Evolutionary conservation across 2,329 filamentous ascomycete species (phyloP).

Genomic region (Fusarium sambucinum): DNA sequence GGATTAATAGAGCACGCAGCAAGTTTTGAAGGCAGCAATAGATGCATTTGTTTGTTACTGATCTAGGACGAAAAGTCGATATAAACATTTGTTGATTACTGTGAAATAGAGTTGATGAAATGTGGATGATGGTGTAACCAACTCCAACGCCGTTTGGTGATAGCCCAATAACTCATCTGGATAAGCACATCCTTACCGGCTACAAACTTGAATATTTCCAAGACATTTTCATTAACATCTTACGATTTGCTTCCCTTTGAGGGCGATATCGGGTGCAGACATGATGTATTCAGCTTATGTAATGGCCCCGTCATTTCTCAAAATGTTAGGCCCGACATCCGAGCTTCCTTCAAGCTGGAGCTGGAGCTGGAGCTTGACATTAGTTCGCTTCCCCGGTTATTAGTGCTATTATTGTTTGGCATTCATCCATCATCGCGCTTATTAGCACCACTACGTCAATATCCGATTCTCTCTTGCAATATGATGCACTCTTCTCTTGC

Average conservation of each 20-base stretch:
- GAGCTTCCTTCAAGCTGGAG: conserved; percentile 22
- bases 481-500: conserved; percentile 25
- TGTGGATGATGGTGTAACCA: conserved; percentile 9
- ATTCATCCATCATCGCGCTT: conserved; percentile 30
- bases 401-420: conserved; percentile 29
- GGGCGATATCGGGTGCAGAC: conserved; percentile 32
- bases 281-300: conserved; percentile 36
- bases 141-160: background rate
- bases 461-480: conserved; percentile 34
- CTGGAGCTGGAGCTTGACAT: conserved; percentile 20
- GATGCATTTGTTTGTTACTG: conserved; percentile 5
- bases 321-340: conserved; percentile 25
- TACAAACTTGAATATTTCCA: conserved; percentile 2
- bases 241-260: conserved; percentile 1
- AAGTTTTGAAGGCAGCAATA: conserved; percentile 9
- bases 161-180: background rate
- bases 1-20: conserved; percentile 18
- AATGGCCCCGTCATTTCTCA: conserved; percentile 36
- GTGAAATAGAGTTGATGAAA: conserved; percentile 11
- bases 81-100: conserved; percentile 2
- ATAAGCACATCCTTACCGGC: background rate
- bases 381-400: background rate
- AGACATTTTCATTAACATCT: conserved; percentile 3
- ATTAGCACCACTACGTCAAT: conserved; percentile 37
- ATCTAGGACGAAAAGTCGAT: conserved; percentile 16